Base-by-base conservation (phyloP, 2,329 filamentous ascomycete genomes). In the Leptographium wingfieldii region DNA sequence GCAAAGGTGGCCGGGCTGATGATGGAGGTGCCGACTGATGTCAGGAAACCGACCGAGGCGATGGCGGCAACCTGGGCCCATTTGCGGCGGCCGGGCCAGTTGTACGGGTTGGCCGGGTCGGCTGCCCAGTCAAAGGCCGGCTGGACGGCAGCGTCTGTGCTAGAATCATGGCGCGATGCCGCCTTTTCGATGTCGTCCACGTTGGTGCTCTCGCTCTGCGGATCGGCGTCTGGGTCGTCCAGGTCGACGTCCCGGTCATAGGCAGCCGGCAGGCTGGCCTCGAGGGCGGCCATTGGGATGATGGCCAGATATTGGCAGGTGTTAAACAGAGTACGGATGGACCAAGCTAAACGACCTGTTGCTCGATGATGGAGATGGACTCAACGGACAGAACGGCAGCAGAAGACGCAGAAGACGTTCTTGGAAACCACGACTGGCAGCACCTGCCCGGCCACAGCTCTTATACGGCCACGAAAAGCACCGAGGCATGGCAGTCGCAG, bases 1-100 rank as follows among this genome's bases (percentile, higher is more conserved):
- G 78, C 70, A 2, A 64, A 55, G 27, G 74, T 67, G 5, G 76
- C 76, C 0, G 80, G 73, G 35, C 77, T 79, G 66, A 81, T 76
- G 62, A 83, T 75, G 12, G 82, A 82, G 0, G 76, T 77, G 1
- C 76, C 79, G 27, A 82, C 71, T 1, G 80, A 78, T 11, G 80
- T 82, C 57, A 74, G 64, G 29, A 81, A 73, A 19, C 69, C 74
- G 35, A 74, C 69, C 0, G 72, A 66, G 5, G 70, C 73, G 14
- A 69, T 69, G 67, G 70, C 75, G 27, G 67, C 66, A 3, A 74
- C 72, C 64, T 73, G 73, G 31, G 73, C 31, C 49, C 69, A 66
- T 65, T 80, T 76, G 60, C 70, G 74, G 65, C 68, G 66, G 2
- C 65, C 60, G 0, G 76, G 68, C 79, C 79, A 82, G 65, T 82